Evolutionary conservation across 2,329 filamentous ascomycete genomes (phyloP), one percentile per base, ranked within the genome.

Genomic region (Ophiostoma angusticollis): DNA sequence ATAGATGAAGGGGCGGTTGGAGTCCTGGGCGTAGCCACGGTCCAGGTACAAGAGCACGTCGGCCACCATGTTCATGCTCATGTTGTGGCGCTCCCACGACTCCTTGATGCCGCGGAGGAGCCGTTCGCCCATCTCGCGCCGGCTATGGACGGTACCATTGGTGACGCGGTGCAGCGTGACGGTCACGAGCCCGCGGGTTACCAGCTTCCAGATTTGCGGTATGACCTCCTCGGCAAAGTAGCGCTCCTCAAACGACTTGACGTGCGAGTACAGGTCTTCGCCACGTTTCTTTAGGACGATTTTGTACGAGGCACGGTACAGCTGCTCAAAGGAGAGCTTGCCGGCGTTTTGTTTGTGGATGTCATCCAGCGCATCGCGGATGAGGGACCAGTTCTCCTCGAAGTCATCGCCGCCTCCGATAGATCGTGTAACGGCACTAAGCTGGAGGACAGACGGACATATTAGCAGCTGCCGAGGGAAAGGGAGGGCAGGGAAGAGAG

Each of bases 291-390:
- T 83, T 25, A 95, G 64, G 1, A 96, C 89, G 16, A 96, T 84
- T 57, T 91, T 89, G 62, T 98, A 98, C 5, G 85, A 84, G 39
- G 83, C 83, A 42, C 91, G 81, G 61, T 98, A 98, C 1, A 98
- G 73, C 53, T 93, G 82, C 58, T 98, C 91, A 63, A 95, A 98
- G 1, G 87, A 94, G 3, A 98, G 73, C 13, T 72, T 70, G 9
- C 86, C 93, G 44, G 86, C 86, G 56, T 93, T 91, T 57, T 93
- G 87, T 42, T 78, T 82, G 62, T 96, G 87, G 36, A 98, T 96
- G 54, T 94, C 84, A 41, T 67, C 69, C 37, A 98, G 73, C 4
- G 89, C 86, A 34, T 77, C 71, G 32, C 78, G 69, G 7, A 98
- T 73, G 31, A 77, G 74, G 12, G 68, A 66, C 91, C 91, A 98